Percentiles rank a stretch among this genome's conserved stretches.
phyloP scores from a whole-genome alignment of 1,284 basidiomycete species.

The Ustilago shanxiensis region DNA sequence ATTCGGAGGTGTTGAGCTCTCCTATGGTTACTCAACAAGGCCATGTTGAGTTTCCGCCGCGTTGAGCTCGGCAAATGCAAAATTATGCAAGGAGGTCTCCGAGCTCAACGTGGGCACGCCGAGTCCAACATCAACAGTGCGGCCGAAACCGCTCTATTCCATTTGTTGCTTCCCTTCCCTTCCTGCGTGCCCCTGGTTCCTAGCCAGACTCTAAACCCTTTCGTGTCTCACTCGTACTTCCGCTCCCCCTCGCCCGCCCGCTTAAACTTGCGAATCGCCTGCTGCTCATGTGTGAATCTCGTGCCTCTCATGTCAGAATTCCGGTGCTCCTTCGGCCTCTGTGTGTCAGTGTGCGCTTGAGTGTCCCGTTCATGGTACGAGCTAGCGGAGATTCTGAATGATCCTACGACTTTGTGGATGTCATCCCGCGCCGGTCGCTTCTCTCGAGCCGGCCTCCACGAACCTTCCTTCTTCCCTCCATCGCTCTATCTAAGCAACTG shows the following conservation, averaged over 20 bases:
- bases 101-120: too few species aligned
- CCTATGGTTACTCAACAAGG: too few species aligned
- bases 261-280: background rate
- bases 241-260: background rate
- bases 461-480: background rate
- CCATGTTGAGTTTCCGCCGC: too few species aligned
- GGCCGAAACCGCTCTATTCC: too few species aligned
- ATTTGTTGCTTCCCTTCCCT: background rate
- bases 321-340: constrained; percentile 1
- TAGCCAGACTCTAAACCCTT: constrained; percentile 1
- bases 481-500: background rate
- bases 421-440: constrained; percentile 1
- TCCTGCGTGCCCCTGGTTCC: background rate
- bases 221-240: background rate
- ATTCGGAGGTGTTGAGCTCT: too few species aligned
- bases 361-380: background rate
- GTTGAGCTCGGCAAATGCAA: too few species aligned
- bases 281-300: background rate
- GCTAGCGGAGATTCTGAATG: background rate
- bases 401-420: constrained; percentile 2
- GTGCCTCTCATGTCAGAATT: background rate
- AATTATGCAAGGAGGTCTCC: too few species aligned
- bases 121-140: too few species aligned
- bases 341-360: background rate
- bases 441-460: background rate